Base-by-base conservation (phyloP, 805 yeast species). In the Candida montana region DNA sequence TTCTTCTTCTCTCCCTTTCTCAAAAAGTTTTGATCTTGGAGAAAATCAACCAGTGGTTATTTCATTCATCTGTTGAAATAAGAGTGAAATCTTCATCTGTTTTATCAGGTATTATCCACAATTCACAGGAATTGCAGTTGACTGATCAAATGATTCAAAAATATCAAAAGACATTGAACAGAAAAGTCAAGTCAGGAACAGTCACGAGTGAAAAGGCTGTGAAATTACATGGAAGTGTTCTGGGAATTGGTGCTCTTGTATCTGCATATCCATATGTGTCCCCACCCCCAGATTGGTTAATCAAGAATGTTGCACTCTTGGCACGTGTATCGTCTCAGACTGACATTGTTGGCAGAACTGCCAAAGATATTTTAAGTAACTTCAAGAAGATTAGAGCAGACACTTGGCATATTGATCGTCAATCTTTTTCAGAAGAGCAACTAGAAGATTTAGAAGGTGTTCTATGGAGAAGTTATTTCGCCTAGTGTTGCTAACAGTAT, bases 361-460 rank as follows among this genome's bases (percentile, higher is more conserved):
- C 96, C 7, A 91, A 91, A 61, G 81, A 79, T 26, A 74, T 77
- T 2, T 69, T 91, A 38, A 81, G 95, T 48, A 81, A 79, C 48
- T 93, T 93, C 66, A 91, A 90, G 60, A 89, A 89, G 66, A 79
- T 87, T 6, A 75, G 98, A 50, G 95, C 90, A 44, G 99, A 91
- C 54, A 88, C 97, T 0, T 91, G 99, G 99, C 95, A 86, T 54
- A 76, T 88, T 45, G 99, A 91, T 58, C 74, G 83, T 46, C 71
- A 71, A 50, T 77, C 74, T 12, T 93, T 91, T 59, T 77, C 80
- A 8, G 77, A 73, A 37, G 86, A 82, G 5, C 95, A 91, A 61
- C 68, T 89, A 38, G 93, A 88, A 56, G 96, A 88, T 58, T 65
- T 91, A 34, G 99, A 91, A 60, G 99, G 99, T 32, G 96, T 91